phyloP scores from a whole-genome alignment of 2,329 filamentous ascomycete genomes.

The Knufia fluminis region DNA sequence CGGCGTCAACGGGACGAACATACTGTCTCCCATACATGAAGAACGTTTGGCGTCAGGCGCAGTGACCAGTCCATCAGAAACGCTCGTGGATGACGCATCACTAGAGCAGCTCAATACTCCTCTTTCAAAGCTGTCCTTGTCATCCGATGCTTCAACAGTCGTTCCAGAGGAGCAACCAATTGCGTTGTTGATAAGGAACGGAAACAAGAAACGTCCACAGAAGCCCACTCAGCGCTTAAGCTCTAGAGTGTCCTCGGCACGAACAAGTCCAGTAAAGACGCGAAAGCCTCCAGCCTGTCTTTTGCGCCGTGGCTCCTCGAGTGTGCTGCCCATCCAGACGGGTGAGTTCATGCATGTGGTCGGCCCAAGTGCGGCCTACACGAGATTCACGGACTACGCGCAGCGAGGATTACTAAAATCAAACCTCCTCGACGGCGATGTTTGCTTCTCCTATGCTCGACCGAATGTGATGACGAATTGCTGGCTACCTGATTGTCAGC shows the following conservation, averaged over 20 bases:
- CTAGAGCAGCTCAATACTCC: neutral
- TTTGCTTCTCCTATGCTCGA: conserved; percentile 1
- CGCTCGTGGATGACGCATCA: neutral
- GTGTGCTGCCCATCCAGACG: neutral
- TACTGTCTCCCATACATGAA: neutral
- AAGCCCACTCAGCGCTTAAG: neutral
- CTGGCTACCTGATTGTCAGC: conserved; percentile 10
- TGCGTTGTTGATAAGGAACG: too few relatives aligned
- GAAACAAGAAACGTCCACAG: neutral
- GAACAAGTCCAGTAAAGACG: neutral
- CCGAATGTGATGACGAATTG: conserved; percentile 22
- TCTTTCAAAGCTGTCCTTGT: neutral
- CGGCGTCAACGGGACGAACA: neutral
- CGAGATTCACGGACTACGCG: conserved; percentile 26
- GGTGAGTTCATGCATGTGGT: neutral
- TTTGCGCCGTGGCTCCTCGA: neutral
- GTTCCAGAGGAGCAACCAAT: neutral
- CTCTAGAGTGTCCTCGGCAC: neutral
- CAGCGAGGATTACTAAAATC: conserved; percentile 22
- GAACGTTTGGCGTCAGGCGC: neutral
- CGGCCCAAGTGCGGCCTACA: neutral
- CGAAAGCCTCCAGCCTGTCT: neutral
- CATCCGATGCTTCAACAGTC: neutral
- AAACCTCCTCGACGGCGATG: conserved; percentile 8
- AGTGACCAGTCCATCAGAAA: neutral